Evolutionary conservation across 208 protist genomes (phyloP), one percentile per base, ranked within the genome.

Genomic region (Phytomonas sp.): DNA sequence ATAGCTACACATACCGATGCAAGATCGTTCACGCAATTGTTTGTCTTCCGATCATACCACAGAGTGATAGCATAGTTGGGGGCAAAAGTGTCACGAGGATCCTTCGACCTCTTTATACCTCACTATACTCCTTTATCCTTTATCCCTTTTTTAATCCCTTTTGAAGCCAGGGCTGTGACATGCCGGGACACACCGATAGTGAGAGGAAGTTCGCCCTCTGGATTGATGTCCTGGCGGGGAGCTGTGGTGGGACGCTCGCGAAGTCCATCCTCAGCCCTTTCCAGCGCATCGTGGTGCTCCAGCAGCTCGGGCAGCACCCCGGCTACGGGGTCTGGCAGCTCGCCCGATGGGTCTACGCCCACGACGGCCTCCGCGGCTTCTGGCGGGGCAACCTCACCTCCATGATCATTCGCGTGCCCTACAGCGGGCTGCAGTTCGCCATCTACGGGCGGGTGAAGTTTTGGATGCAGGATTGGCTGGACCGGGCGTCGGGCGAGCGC

Each of bases 371-470:
- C 59, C 85, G 80, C 37, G 88, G 87, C 26, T 94, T 96, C 68
- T 96, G 88, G 84, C 81, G 81, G n/a, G 91, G 91, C 28, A 96
- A 96, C 70, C 79, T 93, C 15, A 94, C 91, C 28, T 92, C 85
- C 31, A 90, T 96, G 85, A 84, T 96, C 17, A 85, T 94, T 66
- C 88, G 91, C 36, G 82, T 96, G 9, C 91, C 91, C 17, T 96
- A 92, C 87, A 91, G 84, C 68, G 91, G 88, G 36, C 82, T 96
- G 33, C 91, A 96, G 72, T 92, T 94, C 63, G 74, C 93, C 5
- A 66, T 93, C 43, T 96, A 96, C 76, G 83, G 77, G 28, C 70
- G 81, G 68, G 37, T 87, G 28, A 96, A 96, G 76, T 96, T 94
- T 67, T 70, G 83, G 43, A 76, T 92, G 31, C 91, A 94, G 66